These are phyloP conservation scores for Dothidotthia symphoricarpi DNA, from an alignment of 2,329 filamentous ascomycete genomes.

Conservation along the genomic window DNA sequence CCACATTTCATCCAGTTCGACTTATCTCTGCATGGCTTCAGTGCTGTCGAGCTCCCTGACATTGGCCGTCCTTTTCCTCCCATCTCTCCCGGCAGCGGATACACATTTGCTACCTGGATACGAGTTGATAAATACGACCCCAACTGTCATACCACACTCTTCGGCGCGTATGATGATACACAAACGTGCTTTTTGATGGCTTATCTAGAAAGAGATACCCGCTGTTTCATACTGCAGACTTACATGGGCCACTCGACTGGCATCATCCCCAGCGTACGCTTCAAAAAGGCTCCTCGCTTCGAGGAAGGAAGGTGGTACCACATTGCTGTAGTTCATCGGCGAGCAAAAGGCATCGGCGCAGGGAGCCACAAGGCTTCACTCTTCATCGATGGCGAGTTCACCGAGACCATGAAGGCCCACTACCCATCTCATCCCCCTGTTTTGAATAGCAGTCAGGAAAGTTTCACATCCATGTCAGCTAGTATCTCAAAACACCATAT, in stretches of 20 bases:
- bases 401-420: constrained; percentile 84
- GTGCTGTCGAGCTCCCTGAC: constrained; percentile 85
- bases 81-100: constrained; percentile 68
- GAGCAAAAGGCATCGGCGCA: constrained; percentile 64
- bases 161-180: constrained; percentile 87
- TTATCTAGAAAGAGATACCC: constrained; percentile 90
- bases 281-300: constrained; percentile 83
- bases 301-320: constrained; percentile 85
- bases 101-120: constrained; percentile 88
- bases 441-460: constrained; percentile 62
- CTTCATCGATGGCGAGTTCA: constrained; percentile 90
- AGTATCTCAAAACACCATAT: constrained; percentile 63
- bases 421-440: constrained; percentile 77
- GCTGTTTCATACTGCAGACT: constrained; percentile 92
- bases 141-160: constrained; percentile 86
- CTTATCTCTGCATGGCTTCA: constrained; percentile 80
- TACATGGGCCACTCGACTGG: constrained; percentile 71
- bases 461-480: constrained; percentile 67
- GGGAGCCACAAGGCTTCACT: constrained; percentile 77
- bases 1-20: constrained; percentile 94
- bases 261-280: constrained; percentile 81
- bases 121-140: constrained; percentile 83
- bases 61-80: constrained; percentile 84
- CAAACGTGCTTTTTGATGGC: constrained; percentile 93
- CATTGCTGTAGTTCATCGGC: constrained; percentile 80